Evolutionary conservation across 2,329 filamentous ascomycete species (phyloP).

Genomic region (Pseudocercospora vitis): DNA sequence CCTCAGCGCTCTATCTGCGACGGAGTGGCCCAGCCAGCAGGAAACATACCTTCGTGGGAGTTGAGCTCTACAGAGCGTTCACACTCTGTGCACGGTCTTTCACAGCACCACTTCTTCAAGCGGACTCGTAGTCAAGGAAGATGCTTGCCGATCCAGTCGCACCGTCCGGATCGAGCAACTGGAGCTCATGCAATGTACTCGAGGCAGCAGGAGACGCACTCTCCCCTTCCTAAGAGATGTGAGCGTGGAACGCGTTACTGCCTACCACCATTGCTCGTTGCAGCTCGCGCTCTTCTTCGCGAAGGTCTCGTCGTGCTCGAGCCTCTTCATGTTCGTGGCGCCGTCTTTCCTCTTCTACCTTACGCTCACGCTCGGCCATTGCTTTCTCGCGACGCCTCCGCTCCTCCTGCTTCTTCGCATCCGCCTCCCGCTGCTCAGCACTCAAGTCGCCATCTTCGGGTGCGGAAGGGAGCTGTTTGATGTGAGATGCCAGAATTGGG

Average conservation of each 20-base stretch:
- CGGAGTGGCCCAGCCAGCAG: no score
- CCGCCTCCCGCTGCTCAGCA: constrained; percentile 49
- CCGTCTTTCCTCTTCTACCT: constrained; percentile 27
- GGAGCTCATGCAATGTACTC: background rate
- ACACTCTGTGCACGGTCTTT: no score
- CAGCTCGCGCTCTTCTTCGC: constrained; percentile 27
- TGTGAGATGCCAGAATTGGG: constrained; percentile 64
- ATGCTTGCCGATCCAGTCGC: background rate
- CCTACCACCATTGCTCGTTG: constrained; percentile 23
- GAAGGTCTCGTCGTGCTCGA: constrained; percentile 23
- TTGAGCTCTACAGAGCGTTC: no score
- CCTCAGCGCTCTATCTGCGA: no score
- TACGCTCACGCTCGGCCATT: constrained; percentile 26
- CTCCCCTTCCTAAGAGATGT: background rate
- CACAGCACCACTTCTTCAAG: no score
- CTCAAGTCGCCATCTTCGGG: constrained; percentile 46
- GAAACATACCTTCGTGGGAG: no score
- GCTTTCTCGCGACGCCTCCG: constrained; percentile 25
- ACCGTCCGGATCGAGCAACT: background rate
- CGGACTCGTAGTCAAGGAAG: background rate
- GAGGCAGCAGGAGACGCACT: background rate
- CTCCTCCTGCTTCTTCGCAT: constrained; percentile 28
- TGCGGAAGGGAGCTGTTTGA: constrained; percentile 58
- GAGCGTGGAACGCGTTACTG: constrained; percentile 14
- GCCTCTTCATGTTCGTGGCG: constrained; percentile 22